Conservation (phyloP, 2,329 filamentous ascomycete genomes). For the Teratosphaeria gauchensis region DNA sequence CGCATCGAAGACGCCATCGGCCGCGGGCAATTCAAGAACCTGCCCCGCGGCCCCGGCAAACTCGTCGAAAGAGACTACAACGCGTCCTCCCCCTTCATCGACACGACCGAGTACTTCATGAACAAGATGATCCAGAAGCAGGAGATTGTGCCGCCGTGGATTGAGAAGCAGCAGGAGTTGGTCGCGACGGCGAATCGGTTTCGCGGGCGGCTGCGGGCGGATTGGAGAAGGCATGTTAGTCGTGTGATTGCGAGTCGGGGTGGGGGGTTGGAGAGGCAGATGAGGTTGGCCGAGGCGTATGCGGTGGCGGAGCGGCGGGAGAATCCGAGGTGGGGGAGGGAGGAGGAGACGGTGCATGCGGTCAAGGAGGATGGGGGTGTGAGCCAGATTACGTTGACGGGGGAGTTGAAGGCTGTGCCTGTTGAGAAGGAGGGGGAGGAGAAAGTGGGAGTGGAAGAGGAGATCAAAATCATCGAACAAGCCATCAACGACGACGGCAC, state of each 20-base stretch:
- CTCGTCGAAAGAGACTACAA: constrained; percentile 72
- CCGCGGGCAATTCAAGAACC: constrained; percentile 77
- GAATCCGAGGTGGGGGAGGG: constrained; percentile 44
- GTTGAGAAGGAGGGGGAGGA: background rate
- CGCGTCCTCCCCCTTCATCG: constrained; percentile 78
- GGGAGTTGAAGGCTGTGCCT: constrained; percentile 28
- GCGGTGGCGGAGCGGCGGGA: constrained; percentile 61
- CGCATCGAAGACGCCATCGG: constrained; percentile 90
- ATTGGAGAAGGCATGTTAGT: constrained; percentile 79
- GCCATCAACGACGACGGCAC: constrained; percentile 10
- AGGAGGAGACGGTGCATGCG: constrained; percentile 35
- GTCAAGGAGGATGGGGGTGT: constrained; percentile 40
- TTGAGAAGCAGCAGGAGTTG: constrained; percentile 94
- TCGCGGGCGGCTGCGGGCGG: constrained; percentile 60
- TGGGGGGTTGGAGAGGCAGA: constrained; percentile 63
- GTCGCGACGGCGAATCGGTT: constrained; percentile 60
- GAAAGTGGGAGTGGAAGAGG: background rate
- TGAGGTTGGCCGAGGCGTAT: constrained; percentile 60
- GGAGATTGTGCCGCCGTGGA: constrained; percentile 94
- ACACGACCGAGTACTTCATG: constrained; percentile 96
- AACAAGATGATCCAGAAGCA: constrained; percentile 98
- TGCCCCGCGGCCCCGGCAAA: constrained; percentile 58
- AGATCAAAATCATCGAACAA: background rate
- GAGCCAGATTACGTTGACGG: constrained; percentile 38
- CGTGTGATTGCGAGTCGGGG: constrained; percentile 68